Percentiles rank a stretch among this genome's conserved stretches.
Conservation (phyloP, 1,139 yeast genomes). For the Saccharomyces hybrid region DNA sequence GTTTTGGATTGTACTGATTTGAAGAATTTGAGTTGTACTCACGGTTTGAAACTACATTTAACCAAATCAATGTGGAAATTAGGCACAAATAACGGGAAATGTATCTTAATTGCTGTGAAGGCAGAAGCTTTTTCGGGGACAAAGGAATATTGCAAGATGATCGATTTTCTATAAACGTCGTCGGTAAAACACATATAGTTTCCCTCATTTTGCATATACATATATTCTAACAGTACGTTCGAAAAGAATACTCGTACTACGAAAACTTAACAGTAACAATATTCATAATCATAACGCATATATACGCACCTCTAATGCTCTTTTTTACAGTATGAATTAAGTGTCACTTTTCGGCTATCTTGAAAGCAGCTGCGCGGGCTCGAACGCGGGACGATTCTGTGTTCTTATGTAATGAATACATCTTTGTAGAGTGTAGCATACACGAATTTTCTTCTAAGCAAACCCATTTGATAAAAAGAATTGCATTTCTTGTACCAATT, state of each 20-base stretch:
- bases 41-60: constrained; percentile 21
- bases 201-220: not conserved
- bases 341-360: too few species aligned
- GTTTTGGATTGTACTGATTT: constrained; percentile 16
- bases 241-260: not conserved
- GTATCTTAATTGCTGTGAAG: constrained; percentile 22
- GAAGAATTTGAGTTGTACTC: constrained; percentile 8
- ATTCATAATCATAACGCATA: not conserved
- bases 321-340: too few species aligned
- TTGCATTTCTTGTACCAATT: not conserved
- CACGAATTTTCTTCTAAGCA: not conserved
- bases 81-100: constrained; percentile 12
- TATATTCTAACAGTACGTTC: not conserved
- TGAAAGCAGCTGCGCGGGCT: not conserved
- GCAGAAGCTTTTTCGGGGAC: constrained; percentile 17
- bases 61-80: constrained; percentile 23
- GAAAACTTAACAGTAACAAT: not conserved
- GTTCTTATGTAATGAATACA: not conserved
- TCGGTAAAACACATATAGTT: not conserved
- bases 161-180: constrained; percentile 6
- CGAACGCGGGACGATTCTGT: not conserved
- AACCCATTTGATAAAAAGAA: not conserved
- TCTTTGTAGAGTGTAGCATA: not conserved
- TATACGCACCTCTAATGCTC: too few species aligned
- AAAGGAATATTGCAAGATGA: constrained; percentile 16